Evolutionary conservation across 176 grass and related monocot genomes (phyloP), one percentile per base, ranked within the genome.

Genomic region (Leersia perrieri): DNA sequence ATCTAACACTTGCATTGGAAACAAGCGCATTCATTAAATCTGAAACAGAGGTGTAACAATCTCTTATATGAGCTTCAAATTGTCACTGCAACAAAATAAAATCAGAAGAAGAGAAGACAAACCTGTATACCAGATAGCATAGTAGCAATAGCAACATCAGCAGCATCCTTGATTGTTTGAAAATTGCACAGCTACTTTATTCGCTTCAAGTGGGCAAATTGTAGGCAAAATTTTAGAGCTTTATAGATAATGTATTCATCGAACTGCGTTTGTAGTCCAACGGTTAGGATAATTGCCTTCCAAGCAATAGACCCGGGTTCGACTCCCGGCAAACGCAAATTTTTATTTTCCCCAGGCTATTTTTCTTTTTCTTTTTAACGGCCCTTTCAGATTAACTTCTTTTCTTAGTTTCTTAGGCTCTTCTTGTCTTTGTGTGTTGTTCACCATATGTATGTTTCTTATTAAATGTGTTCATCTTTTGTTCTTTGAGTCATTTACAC

Each of bases 101-200:
- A 85, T 66, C 63, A 32, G 36, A 3, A 87, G 65, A 5, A 22
- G n/a, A 53, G 82, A 75, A 69, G 18, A 58, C 87, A 67, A 73
- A 98, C 95, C 96, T 98, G 96, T 88, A 98, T 95, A 72, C 96
- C 92, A 89, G 92, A 98, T 91, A 86, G 96, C 96, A 98, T 98
- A 63, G 92, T 91, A 32, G 88, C 88, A 89, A 98, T 98, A 74
- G 96, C 96, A 85, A 98, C 96, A 95, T 98, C 92, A 81, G 92
- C 90, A 51, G 96, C 88, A 91, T 98, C 96, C 78, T 98, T 93
- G 39, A 98, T 89, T 23, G 90, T 93, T 87, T 82, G 84, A 79
- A 98, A 98, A 87, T 95, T 98, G 53, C 96, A 98, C 92, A 98
- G n/a, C n/a, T n/a, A n/a, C n/a, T n/a, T n/a, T n/a, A n/a, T n/a